Conservation (phyloP, 495 filamentous ascomycete genomes). For the Penicillium maclennaniae region DNA sequence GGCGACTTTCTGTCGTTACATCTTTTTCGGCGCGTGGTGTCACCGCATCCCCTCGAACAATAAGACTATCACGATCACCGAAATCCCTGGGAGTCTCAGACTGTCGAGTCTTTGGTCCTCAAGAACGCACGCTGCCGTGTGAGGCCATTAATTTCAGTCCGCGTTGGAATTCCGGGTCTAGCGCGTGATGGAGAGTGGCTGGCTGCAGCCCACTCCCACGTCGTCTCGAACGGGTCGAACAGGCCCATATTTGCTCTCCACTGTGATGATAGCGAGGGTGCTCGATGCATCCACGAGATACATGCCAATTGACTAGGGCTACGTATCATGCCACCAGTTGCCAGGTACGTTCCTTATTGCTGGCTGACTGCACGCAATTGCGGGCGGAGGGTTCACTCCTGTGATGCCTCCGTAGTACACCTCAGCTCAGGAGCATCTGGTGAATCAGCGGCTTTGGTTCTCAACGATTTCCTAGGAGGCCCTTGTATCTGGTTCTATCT, state of each 20-base stretch:
- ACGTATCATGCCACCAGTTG: background rate
- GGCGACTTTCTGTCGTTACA: background rate
- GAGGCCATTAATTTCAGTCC: slow-evolving; percentile 15
- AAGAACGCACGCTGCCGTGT: slow-evolving; percentile 9
- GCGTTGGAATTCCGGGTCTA: slow-evolving; percentile 19
- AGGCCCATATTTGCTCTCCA: background rate
- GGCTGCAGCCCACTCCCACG: slow-evolving; percentile 18
- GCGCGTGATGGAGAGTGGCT: slow-evolving; percentile 24
- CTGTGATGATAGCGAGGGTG: background rate
- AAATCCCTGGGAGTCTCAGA: slow-evolving; percentile 13
- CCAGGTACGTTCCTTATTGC: slow-evolving; percentile 11
- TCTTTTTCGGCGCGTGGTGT: slow-evolving; percentile 2
- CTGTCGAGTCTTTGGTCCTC: slow-evolving; percentile 3
- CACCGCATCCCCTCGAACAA: background rate
- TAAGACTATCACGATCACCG: background rate
- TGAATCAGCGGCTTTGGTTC: background rate
- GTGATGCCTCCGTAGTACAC: slow-evolving; percentile 1
- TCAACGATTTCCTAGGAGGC: slow-evolving; percentile 12
- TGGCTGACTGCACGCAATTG: slow-evolving; percentile 7
- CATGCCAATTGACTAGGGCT: background rate
- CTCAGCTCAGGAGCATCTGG: slow-evolving; percentile 3
- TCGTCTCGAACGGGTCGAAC: slow-evolving; percentile 13
- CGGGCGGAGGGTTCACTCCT: slow-evolving; percentile 4
- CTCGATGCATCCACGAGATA: background rate
- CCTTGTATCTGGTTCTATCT: slow-evolving; percentile 7